Base-by-base conservation (phyloP, 305 asterid genomes). In the Euphrasia arctica region DNA sequence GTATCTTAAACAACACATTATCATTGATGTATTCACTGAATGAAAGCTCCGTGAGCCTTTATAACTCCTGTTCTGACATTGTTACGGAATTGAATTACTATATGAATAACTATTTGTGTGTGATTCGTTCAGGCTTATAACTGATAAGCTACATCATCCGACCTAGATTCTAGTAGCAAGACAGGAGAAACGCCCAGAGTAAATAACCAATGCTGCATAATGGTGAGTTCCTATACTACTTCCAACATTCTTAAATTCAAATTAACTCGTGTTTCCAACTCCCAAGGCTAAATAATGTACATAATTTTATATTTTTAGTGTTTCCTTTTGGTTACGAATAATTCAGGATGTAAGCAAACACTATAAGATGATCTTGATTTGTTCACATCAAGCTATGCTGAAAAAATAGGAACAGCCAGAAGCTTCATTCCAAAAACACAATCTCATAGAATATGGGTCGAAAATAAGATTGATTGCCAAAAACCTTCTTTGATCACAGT, bases 11-110 rank as follows among this genome's bases (percentile, higher is more conserved):
- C 41, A 62, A 27, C 48, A 4, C 66, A 54, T 56, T 28, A 7
- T 13, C 42, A 18, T 10, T 3, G n/a, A 57, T 1, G 28, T 29
- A 29, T 54, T 50, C 4, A 28, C 27, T 9, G 25, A 43, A 43
- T 9, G 29, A 66, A 56, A 39, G 14, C 28, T n/a, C 47, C 31
- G 27, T 64, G 22, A 27, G 41, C 77, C 50, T 62, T 36, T 27
- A 41, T 32, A 66, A 22, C 55, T 36, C 66, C 41, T 34, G 11
- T 52, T 43, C 41, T 34, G 31, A 34, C 34, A 29, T 29, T 27
- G 62, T 51, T 34, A 67, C 62, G 15, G 32, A 14, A 51, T 41
- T 52, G 9, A 9, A 12, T 61, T 22, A 56, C 0, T 18, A 43
- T 9, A 13, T 11, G 61, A 25, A 48, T 39, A 36, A 43, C 52